These are phyloP conservation scores for Ustilago xerochloae DNA, from an alignment of 1,284 basidiomycete genomes.

Conservation along the genomic window DNA sequence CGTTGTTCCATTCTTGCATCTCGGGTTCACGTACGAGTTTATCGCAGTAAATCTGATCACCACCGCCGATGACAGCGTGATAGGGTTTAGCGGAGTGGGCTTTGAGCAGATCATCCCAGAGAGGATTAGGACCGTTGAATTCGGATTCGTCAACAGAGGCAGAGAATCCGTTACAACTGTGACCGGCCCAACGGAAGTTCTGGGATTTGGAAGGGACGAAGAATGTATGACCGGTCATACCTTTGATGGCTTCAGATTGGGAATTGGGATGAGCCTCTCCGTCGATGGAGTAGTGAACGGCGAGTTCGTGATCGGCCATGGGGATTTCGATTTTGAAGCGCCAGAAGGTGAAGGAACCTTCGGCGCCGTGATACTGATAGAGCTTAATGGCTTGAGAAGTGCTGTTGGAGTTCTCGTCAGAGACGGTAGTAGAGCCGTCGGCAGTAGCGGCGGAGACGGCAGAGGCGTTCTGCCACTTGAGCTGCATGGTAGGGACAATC, in stretches of 20 bases:
- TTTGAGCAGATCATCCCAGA: constrained; percentile 89
- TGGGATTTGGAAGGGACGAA: constrained; percentile 82
- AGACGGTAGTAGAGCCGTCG: constrained; percentile 32
- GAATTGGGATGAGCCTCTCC: constrained; percentile 55
- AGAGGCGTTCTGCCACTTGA: constrained; percentile 73
- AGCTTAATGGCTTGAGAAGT: constrained; percentile 77
- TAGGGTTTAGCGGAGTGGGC: constrained; percentile 84
- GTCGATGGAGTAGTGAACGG: constrained; percentile 76
- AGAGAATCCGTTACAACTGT: constrained; percentile 77
- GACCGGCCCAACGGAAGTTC: constrained; percentile 90
- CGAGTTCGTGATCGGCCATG: constrained; percentile 78
- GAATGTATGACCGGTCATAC: constrained; percentile 77
- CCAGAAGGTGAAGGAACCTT: constrained; percentile 88
- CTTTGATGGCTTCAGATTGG: constrained; percentile 46
- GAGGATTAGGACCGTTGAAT: constrained; percentile 70
- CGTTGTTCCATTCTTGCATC: constrained; percentile 81
- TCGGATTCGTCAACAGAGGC: constrained; percentile 70
- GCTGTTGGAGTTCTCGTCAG: constrained; percentile 31
- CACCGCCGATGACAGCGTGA: constrained; percentile 83
- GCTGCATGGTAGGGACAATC: constrained; percentile 73
- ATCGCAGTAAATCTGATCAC: constrained; percentile 66
- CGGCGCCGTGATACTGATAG: constrained; percentile 79
- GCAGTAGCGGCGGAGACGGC: constrained; percentile 26
- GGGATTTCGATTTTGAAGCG: constrained; percentile 89
- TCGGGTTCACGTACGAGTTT: constrained; percentile 67